Conservation (phyloP, 768 basidiomycete species). For the Podaxis sp. region DNA sequence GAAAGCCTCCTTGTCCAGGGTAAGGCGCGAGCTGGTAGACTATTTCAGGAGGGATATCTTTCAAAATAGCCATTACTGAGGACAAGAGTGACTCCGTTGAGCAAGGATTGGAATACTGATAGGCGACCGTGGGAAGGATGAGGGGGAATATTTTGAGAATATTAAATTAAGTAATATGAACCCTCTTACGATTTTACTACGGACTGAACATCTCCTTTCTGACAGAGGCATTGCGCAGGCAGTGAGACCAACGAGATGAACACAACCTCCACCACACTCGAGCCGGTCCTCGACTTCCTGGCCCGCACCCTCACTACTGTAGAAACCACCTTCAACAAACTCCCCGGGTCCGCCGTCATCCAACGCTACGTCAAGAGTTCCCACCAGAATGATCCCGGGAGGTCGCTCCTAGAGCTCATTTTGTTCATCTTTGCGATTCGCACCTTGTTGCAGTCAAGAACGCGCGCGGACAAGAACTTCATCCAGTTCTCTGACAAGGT, state of each 20-base stretch:
- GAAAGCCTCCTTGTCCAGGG: too few relatives aligned
- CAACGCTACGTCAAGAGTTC: constrained; percentile 92
- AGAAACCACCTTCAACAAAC: constrained; percentile 64
- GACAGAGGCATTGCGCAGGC: neutral
- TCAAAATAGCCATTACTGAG: neutral
- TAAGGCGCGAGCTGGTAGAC: too few relatives aligned
- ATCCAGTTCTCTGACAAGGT: constrained; percentile 92
- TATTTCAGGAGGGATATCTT: neutral
- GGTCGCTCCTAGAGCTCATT: constrained; percentile 86
- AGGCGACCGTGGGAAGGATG: neutral
- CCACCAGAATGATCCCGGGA: constrained; percentile 93
- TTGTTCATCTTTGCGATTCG: constrained; percentile 84
- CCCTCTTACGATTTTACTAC: neutral
- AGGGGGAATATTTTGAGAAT: neutral
- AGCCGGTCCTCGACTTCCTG: constrained; percentile 60
- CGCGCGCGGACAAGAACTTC: constrained; percentile 85
- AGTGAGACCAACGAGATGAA: constrained; percentile 21
- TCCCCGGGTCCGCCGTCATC: constrained; percentile 80
- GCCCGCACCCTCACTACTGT: constrained; percentile 54
- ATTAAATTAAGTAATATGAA: constrained; percentile 2
- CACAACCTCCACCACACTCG: constrained; percentile 30
- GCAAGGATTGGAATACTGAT: neutral
- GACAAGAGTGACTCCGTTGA: neutral
- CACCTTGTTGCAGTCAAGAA: constrained; percentile 87
- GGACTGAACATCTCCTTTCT: neutral